Percentiles rank a stretch among this genome's conserved stretches.
phyloP scores from a whole-genome alignment of 495 filamentous ascomycete species.

The Mytilinidion resinicola region DNA sequence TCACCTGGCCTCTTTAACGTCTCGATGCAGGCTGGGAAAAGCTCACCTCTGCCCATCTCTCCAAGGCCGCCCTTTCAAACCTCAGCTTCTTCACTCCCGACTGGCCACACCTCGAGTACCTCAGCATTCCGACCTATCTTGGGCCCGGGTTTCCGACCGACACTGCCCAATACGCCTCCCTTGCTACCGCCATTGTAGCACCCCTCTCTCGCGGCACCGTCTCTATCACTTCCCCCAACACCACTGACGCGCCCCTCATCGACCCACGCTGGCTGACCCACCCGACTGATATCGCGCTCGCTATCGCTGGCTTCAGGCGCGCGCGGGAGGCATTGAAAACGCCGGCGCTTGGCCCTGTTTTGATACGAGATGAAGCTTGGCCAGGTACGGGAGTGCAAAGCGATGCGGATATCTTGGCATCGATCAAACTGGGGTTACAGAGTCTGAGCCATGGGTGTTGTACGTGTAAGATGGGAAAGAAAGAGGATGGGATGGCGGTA shows the following conservation, averaged over 20 bases:
- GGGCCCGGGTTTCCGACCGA: conserved; percentile 35
- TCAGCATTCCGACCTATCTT: not conserved
- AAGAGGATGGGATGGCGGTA: conserved; percentile 45
- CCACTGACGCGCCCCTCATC: conserved; percentile 44
- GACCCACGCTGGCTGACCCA: conserved; percentile 49
- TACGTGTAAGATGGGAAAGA: conserved; percentile 49
- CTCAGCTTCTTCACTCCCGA: conserved; percentile 43
- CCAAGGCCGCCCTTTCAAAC: conserved; percentile 11
- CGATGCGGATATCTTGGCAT: conserved; percentile 47
- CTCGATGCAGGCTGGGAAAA: conserved; percentile 17
- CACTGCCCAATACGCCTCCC: conserved; percentile 41
- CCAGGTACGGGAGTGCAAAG: conserved; percentile 43
- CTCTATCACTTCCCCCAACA: conserved; percentile 41
- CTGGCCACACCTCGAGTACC: conserved; percentile 39
- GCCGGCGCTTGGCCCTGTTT: conserved; percentile 32
- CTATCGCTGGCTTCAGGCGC: conserved; percentile 49
- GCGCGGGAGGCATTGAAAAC: conserved; percentile 40
- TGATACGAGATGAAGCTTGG: conserved; percentile 41
- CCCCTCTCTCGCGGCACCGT: conserved; percentile 50
- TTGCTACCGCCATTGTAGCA: conserved; percentile 39
- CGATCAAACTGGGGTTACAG: conserved; percentile 35
- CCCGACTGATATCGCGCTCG: conserved; percentile 47
- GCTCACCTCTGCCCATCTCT: conserved; percentile 4
- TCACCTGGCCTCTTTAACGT: not conserved
- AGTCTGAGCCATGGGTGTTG: conserved; percentile 45